Conservation (phyloP, 2,329 filamentous ascomycete species). For the Scedosporium minutisporum region DNA sequence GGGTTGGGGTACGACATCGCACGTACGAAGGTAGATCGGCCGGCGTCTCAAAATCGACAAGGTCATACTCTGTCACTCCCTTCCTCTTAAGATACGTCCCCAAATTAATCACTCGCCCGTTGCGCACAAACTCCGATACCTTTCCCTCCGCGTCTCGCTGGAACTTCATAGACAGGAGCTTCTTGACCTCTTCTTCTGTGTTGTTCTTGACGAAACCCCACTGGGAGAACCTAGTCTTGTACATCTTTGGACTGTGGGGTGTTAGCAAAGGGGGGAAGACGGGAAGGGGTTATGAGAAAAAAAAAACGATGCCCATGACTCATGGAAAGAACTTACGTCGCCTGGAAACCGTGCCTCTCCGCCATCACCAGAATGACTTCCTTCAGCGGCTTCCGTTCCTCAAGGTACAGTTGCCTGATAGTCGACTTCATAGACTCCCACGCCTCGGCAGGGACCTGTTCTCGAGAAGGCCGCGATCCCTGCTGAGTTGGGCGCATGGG, state of each 20-base stretch:
- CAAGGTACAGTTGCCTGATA: slow-evolving; percentile 36
- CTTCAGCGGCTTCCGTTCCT: slow-evolving; percentile 40
- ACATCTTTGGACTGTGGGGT: slow-evolving; percentile 38
- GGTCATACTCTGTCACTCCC: slow-evolving; percentile 42
- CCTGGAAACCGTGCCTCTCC: slow-evolving; percentile 36
- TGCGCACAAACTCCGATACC: slow-evolving; percentile 41
- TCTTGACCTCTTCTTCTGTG: slow-evolving; percentile 42
- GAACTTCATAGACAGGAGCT: slow-evolving; percentile 40
- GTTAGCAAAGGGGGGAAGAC: slow-evolving; percentile 11
- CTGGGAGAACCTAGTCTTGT: slow-evolving; percentile 45
- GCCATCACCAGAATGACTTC: slow-evolving; percentile 43
- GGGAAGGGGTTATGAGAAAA: no score
- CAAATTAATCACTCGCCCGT: slow-evolving; percentile 41
- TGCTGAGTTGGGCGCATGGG: slow-evolving; percentile 4
- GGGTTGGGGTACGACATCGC: slow-evolving; percentile 34
- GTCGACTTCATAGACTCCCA: slow-evolving; percentile 38
- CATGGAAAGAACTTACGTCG: slow-evolving; percentile 33
- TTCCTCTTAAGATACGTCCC: slow-evolving; percentile 43
- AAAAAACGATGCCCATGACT: no score
- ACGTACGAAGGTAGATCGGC: slow-evolving; percentile 32
- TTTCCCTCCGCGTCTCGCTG: slow-evolving; percentile 43
- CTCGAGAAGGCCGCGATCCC: slow-evolving; percentile 18
- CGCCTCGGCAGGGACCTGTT: slow-evolving; percentile 33
- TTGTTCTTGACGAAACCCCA: slow-evolving; percentile 48
- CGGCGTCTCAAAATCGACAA: slow-evolving; percentile 34